Evolutionary conservation across 2,329 filamentous ascomycete species (phyloP).

Genomic region (Rhexocercosporidium sp.): DNA sequence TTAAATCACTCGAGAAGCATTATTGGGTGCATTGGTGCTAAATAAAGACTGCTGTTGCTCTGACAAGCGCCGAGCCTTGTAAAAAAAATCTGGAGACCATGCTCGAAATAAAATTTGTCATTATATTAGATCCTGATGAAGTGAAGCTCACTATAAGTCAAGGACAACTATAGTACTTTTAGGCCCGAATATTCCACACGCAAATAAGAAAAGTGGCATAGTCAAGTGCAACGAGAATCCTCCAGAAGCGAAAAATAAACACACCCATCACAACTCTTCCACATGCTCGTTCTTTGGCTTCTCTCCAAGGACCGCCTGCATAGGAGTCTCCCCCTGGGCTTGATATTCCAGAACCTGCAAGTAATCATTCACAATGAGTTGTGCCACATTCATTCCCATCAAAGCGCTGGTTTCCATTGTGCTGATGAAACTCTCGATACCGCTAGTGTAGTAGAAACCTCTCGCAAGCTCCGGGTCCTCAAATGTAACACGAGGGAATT

Average conservation of each 20-base stretch:
- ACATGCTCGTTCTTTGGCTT: constrained; percentile 11
- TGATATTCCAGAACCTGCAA: constrained; percentile 34
- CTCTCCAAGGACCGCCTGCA: constrained; percentile 2
- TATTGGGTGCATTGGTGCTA: no score
- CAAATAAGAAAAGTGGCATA: neutral
- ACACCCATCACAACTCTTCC: constrained; percentile 10
- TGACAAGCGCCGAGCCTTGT: no score
- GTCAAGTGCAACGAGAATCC: neutral
- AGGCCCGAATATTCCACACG: no score
- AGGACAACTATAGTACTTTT: neutral
- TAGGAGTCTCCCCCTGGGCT: neutral
- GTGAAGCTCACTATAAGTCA: no score
- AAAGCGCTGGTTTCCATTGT: constrained; percentile 97
- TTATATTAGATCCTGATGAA: no score
- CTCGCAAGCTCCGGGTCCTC: constrained; percentile 75
- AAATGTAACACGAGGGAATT: constrained; percentile 85
- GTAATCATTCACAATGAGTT: constrained; percentile 69
- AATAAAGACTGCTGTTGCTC: no score
- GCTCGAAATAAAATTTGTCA: no score
- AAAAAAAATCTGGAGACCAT: no score
- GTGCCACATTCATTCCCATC: constrained; percentile 86
- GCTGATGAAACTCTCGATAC: constrained; percentile 91
- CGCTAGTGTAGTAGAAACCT: constrained; percentile 72
- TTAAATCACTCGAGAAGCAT: no score
- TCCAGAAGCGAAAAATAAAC: neutral